Evolutionary conservation across 805 yeast genomes (phyloP).

Genomic region (Wickerhamomyces alni): DNA sequence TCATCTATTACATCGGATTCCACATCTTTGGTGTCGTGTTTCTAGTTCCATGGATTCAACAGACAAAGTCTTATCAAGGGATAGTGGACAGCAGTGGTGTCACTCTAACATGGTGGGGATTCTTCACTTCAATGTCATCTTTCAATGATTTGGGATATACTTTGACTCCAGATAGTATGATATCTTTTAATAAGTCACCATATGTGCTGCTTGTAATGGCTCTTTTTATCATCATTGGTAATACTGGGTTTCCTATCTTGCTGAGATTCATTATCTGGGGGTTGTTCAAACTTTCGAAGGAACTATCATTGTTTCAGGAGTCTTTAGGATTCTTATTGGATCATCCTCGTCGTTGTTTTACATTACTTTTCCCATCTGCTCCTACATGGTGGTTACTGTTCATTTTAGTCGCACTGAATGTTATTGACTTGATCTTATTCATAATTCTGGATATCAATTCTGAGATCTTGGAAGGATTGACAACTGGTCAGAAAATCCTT

Average conservation of each 20-base stretch:
- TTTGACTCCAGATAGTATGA: constrained; percentile 76
- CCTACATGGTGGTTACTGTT: constrained; percentile 94
- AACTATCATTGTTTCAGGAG: constrained; percentile 58
- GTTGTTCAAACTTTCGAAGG: constrained; percentile 59
- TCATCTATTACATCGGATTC: constrained; percentile 69
- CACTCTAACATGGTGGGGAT: constrained; percentile 88
- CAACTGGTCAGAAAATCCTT: constrained; percentile 63
- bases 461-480: constrained; percentile 42
- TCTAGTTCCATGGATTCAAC: constrained; percentile 57
- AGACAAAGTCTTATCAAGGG: constrained; percentile 34
- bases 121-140: constrained; percentile 72
- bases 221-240: constrained; percentile 82
- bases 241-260: constrained; percentile 88
- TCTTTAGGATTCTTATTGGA: constrained; percentile 82
- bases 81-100: constrained; percentile 56
- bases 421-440: constrained; percentile 74
- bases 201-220: constrained; percentile 59
- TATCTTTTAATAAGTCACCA: constrained; percentile 53
- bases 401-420: constrained; percentile 67
- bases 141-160: constrained; percentile 87
- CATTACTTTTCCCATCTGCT: constrained; percentile 81
- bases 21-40: constrained; percentile 50
- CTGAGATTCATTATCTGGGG: constrained; percentile 81
- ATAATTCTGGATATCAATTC: constrained; percentile 67
- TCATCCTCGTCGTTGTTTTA: constrained; percentile 96